A percentile compares a stretch with the other conserved stretches of the same genome.
phyloP scores from a whole-genome alignment of 352 stramenopile species.

The Phytophthora litchii region DNA sequence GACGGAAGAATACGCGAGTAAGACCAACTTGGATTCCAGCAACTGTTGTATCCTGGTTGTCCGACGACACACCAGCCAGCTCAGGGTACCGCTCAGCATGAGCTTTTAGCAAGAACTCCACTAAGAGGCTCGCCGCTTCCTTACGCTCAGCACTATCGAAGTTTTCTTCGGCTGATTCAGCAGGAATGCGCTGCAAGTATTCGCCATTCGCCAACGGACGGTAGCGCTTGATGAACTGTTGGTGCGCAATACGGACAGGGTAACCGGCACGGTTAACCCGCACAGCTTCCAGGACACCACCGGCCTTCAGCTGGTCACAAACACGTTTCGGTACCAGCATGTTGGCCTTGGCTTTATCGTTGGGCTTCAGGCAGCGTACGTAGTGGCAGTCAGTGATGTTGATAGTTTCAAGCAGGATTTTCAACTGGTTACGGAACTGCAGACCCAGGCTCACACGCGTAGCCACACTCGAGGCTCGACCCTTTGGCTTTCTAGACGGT shows the following conservation, averaged over 20 bases:
- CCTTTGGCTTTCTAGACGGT: conserved; percentile 38
- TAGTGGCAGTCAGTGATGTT: conserved; percentile 96
- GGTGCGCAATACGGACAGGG: conserved; percentile 95
- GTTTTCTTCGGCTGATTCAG: conserved; percentile 47
- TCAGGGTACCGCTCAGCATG: conserved; percentile 74
- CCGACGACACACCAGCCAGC: conserved; percentile 33
- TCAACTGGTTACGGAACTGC: conserved; percentile 94
- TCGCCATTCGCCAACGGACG: conserved; percentile 73
- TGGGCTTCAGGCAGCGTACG: conserved; percentile 99
- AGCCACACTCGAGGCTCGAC: conserved; percentile 38
- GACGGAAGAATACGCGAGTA: conserved; percentile 85
- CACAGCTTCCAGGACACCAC: conserved; percentile 99
- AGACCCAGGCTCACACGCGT: conserved; percentile 72
- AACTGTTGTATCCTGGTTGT: conserved; percentile 50
- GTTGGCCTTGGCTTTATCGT: conserved; percentile 92
- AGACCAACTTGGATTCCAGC: conserved; percentile 81
- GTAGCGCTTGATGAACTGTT: conserved; percentile 92
- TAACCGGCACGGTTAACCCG: conserved; percentile 97
- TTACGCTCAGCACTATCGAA: conserved; percentile 69
- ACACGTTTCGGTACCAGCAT: conserved; percentile 90
- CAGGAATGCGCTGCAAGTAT: conserved; percentile 69
- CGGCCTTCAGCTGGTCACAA: conserved; percentile 97
- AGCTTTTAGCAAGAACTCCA: conserved; percentile 73
- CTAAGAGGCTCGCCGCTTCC: conserved; percentile 54
- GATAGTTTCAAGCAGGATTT: conserved; percentile 93